Evolutionary conservation across 2,329 filamentous ascomycete species (phyloP), one percentile per base, ranked within the genome.

Genomic region (Leptographium radiaticola): DNA sequence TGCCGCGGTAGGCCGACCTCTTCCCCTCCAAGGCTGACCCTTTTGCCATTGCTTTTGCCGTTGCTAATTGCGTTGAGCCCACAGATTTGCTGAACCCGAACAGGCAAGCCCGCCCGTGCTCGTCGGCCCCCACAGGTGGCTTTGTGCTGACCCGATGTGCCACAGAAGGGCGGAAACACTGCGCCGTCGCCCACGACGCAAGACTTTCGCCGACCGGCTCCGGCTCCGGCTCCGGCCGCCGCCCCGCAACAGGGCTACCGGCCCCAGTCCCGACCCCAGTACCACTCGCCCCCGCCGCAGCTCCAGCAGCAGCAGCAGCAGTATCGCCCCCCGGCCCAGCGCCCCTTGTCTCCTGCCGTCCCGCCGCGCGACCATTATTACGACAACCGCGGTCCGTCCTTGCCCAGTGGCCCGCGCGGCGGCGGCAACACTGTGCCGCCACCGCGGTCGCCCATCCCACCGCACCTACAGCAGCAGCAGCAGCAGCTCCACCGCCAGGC

Each of bases 1-100:
- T 98, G 59, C 91, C 91, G 66, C 89, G 89, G 86, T 93, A 77
- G 72, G 84, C 38, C 12, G 7, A 8, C 38, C 13, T 39, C 38
- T 11, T 12, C 38, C 15, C 11, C 7, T 39, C 11, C 38, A 12
- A 15, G 4, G 16, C 6, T 49, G 20, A 11, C 47, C 18, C 18
- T 6, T 31, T 9, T 45, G 8, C 13, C 31, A 25, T 10, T 36
- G 13, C 16, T 38, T 39, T 12, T 39, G 12, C 34, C 20, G 16
- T 25, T 10, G 31, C 25, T 43, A 10, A 18, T 36, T 8, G 40
- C 44, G 10, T 3, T 11, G 52, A 40, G 48, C 56, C 31, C 55
- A 52, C 60, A 77, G 74, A 60, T 77, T 77, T 61, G 74, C 74
- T 59, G 74, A 77, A 61, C 74, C 75, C 49, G 74, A 77, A 63